A percentile compares a stretch with the other conserved stretches of the same genome.
Evolutionary conservation across 2,329 filamentous ascomycete species (phyloP).

Genomic region (Aureobasidium uvarum): DNA sequence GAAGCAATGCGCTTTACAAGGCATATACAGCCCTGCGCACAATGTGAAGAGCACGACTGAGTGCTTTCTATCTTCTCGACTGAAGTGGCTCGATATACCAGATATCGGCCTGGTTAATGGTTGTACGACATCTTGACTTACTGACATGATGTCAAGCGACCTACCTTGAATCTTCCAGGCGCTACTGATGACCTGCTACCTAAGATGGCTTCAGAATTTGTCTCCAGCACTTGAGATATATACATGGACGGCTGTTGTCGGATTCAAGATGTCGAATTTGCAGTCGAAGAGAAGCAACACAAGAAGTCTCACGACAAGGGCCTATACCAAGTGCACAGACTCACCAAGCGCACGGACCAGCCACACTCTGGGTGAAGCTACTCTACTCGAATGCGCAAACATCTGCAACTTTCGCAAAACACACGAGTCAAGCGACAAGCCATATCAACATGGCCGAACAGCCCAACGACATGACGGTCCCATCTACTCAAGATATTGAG

Average conservation of each 20-base stretch:
- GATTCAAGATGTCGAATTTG: not conserved
- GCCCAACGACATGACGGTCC: slow-evolving; percentile 33
- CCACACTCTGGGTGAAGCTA: not conserved
- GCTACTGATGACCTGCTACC: not conserved
- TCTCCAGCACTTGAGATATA: not conserved
- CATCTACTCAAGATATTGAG: slow-evolving; percentile 34
- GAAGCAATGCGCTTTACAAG: not conserved
- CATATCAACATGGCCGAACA: slow-evolving; percentile 34
- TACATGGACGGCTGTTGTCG: not conserved
- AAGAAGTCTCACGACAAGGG: not conserved
- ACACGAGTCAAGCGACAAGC: not conserved
- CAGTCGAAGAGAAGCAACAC: not conserved
- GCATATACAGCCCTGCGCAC: not conserved
- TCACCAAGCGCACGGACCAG: not conserved
- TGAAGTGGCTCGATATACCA: not conserved
- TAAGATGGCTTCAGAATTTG: not conserved
- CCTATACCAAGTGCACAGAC: not conserved
- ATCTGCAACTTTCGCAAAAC: not conserved
- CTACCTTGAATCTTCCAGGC: not conserved
- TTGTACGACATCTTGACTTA: not conserved
- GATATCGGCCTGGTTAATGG: not conserved
- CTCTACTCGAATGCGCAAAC: not conserved
- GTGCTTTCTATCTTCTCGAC: not conserved
- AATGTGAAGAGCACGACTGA: not conserved
- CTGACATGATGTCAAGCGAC: not conserved